Conservation (phyloP, 768 basidiomycete genomes). For the Tricholoma flavovirens region DNA sequence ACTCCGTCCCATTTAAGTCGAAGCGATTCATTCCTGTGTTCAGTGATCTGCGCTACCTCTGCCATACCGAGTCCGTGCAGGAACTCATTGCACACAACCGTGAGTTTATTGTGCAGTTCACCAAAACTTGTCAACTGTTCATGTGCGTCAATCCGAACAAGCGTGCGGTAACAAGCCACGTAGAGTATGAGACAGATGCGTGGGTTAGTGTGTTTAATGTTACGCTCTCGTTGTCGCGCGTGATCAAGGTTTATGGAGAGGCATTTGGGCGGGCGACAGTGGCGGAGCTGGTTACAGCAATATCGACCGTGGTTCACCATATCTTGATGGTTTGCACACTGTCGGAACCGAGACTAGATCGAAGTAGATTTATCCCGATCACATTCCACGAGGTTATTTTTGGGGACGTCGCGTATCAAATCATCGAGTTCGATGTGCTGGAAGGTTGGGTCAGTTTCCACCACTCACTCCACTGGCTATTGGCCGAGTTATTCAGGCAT, state of each 20-base stretch:
- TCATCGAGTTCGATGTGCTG: slow-evolving; percentile 73
- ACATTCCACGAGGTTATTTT: slow-evolving; percentile 64
- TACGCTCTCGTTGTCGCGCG: slow-evolving; percentile 81
- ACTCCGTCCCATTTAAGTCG: slow-evolving; percentile 83
- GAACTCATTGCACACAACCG: slow-evolving; percentile 66
- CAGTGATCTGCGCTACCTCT: slow-evolving; percentile 81
- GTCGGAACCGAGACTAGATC: slow-evolving; percentile 61
- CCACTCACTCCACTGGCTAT: slow-evolving; percentile 86
- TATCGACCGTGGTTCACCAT: slow-evolving; percentile 62
- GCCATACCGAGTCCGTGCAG: slow-evolving; percentile 77
- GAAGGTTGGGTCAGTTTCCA: slow-evolving; percentile 89
- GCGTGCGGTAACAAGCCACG: slow-evolving; percentile 73
- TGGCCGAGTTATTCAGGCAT: slow-evolving; percentile 85
- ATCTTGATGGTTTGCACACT: slow-evolving; percentile 69
- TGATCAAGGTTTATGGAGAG: slow-evolving; percentile 86
- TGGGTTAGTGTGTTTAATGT: slow-evolving; percentile 98
- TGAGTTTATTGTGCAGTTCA: slow-evolving; percentile 64
- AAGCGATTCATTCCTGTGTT: slow-evolving; percentile 97
- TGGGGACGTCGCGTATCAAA: slow-evolving; percentile 49
- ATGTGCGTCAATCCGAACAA: slow-evolving; percentile 91
- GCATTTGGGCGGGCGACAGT: slow-evolving; percentile 59
- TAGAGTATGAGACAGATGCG: slow-evolving; percentile 95
- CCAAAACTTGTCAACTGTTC: slow-evolving; percentile 80
- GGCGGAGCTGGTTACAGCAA: slow-evolving; percentile 58
- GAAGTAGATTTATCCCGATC: slow-evolving; percentile 55